Evolutionary conservation across 805 yeast genomes (phyloP).

Genomic region (Kodamaea hsintzibuensis): DNA sequence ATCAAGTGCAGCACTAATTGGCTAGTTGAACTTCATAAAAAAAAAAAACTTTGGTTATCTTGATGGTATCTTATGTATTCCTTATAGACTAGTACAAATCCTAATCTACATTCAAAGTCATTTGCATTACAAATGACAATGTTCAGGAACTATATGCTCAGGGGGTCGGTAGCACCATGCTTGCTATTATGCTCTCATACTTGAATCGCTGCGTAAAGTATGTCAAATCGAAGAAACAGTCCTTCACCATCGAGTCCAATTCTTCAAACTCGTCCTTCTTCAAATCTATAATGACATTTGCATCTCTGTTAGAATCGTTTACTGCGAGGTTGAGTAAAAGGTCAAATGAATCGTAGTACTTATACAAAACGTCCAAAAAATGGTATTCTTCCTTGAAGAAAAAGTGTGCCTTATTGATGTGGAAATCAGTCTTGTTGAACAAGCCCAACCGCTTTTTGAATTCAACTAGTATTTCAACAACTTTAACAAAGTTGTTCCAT

Average conservation of each 20-base stretch:
- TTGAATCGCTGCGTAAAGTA: constrained; percentile 14
- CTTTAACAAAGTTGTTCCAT: background rate
- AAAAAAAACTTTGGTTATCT: too few relatives aligned
- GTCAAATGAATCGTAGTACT: constrained; percentile 10
- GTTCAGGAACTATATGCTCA: background rate
- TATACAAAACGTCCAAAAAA: constrained; percentile 11
- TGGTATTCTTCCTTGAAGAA: constrained; percentile 13
- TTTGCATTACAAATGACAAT: background rate
- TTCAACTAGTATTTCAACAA: background rate
- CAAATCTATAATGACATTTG: constrained; percentile 9
- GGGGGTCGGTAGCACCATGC: background rate
- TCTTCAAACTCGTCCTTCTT: constrained; percentile 15
- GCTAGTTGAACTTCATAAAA: too few relatives aligned
- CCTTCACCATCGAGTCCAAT: constrained; percentile 14
- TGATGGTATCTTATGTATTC: background rate
- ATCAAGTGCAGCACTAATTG: too few relatives aligned
- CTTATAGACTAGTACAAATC: background rate
- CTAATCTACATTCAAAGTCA: too few relatives aligned
- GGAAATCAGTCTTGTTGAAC: background rate
- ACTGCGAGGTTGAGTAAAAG: constrained; percentile 6
- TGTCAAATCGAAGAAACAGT: constrained; percentile 15
- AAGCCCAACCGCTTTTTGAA: constrained; percentile 2
- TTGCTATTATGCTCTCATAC: constrained; percentile 10
- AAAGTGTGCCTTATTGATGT: background rate
- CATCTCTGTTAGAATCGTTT: background rate